Evolutionary conservation across 2,329 filamentous ascomycete genomes (phyloP), one percentile per base, ranked within the genome.

Genomic region (Lomentospora prolificans): DNA sequence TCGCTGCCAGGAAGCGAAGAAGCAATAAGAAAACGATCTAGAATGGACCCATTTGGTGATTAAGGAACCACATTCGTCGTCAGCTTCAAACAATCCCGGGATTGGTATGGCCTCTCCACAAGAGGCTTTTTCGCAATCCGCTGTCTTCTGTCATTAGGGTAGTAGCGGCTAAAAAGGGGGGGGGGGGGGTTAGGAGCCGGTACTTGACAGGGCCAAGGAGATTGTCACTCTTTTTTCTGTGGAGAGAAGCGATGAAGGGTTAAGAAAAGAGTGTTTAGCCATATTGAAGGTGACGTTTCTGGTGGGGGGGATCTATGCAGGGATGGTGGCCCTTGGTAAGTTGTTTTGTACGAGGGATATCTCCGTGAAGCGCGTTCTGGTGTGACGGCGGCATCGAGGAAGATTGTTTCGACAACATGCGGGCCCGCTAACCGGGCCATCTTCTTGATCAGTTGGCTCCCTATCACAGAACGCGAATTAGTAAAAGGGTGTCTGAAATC

Each of bases 251-350:
- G 30, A 33, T 33, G 30, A 12, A 33, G 30, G 33, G 51, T 17
- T 10, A 27, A 14, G 33, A 14, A 5, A 17, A n/a, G 30, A 22
- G 14, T 46, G 52, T 54, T 54, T 54, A 54, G 14, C 52, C 52
- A 54, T 46, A 54, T 54, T 54, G 24, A 12, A 39, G 36, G 24
- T 53, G 51, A 30, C 36, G 51, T 53, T 53, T 53, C 39, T 48
- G 22, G 17, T 25, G 6, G 44, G 22, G 36, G 46, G 1, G 12
- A 48, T 12, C 6, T 33, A 12, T 17, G 22, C 27, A 30, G 4
- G 1, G n/a, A 19, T n/a, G 31, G 22, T 7, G 10, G 33, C 19
- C 27, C 41, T 3, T 3, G 9, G n/a, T 2, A n/a, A 12, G 28
- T 24, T 7, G 28, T 9, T 24, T 27, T 30, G n/a, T 41, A 44